phyloP scores from a whole-genome alignment of 2,329 filamentous ascomycete genomes.

The Colletotrichum truncatum region DNA sequence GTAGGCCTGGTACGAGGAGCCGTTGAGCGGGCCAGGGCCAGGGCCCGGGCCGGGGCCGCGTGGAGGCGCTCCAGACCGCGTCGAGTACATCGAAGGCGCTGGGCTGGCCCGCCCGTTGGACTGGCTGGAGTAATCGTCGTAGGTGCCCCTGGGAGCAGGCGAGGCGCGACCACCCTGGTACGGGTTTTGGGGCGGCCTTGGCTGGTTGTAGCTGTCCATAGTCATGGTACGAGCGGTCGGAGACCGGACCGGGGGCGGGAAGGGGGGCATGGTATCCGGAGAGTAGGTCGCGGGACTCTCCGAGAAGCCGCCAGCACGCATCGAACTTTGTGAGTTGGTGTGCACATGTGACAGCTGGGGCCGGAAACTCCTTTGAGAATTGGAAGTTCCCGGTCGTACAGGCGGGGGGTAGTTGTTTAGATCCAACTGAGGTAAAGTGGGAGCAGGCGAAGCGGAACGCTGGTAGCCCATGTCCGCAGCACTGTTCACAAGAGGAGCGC shows the following conservation, averaged over 20 bases:
- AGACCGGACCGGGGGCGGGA: conserved; percentile 43
- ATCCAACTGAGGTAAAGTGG: conserved; percentile 44
- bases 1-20: conserved; percentile 29
- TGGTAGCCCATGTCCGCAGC: conserved; percentile 69
- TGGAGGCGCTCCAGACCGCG: conserved; percentile 33
- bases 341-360: conserved; percentile 35
- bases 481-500: conserved; percentile 68
- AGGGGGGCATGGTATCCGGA: conserved; percentile 38
- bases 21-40: too few relatives aligned
- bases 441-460: conserved; percentile 46
- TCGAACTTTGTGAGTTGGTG: conserved; percentile 30
- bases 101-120: conserved; percentile 43
- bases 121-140: conserved; percentile 32
- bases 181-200: background rate
- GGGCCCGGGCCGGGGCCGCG: conserved; percentile 31
- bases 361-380: conserved; percentile 45
- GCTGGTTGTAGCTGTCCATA: conserved; percentile 29
- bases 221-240: conserved; percentile 41
- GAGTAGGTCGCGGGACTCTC: conserved; percentile 42
- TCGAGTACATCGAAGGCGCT: conserved; percentile 40
- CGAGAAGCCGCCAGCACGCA: conserved; percentile 35
- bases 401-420: conserved; percentile 39
- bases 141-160: conserved; percentile 20
- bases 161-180: conserved; percentile 11
- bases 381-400: conserved; percentile 45